Evolutionary conservation across 108 stramenopile species (phyloP).

Genomic region (Stephanodiscus triporus): DNA sequence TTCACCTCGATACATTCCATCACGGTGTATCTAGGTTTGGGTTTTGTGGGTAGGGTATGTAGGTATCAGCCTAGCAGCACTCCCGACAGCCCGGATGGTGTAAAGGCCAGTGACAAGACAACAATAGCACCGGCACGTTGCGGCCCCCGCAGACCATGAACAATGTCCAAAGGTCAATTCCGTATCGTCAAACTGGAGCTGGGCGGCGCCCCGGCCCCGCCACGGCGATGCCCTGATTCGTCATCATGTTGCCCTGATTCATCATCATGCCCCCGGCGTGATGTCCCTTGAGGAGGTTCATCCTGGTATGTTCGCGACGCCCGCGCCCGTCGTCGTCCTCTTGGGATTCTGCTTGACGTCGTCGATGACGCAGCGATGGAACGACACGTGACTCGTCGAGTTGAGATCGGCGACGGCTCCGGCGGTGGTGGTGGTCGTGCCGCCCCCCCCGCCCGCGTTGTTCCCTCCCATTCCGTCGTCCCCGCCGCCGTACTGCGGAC

Average conservation of each 20-base stretch:
- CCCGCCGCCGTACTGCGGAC: not conserved
- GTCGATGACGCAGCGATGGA: constrained; percentile 73
- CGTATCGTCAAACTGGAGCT: constrained; percentile 37
- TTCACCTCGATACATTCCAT: no score
- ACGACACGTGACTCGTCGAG: constrained; percentile 67
- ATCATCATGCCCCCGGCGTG: constrained; percentile 10
- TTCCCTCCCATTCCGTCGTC: constrained; percentile 1
- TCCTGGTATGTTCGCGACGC: constrained; percentile 38
- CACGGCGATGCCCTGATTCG: not conserved
- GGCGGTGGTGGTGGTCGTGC: constrained; percentile 20
- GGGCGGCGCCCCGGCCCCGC: not conserved
- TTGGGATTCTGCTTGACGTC: constrained; percentile 43
- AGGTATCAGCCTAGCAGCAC: no score
- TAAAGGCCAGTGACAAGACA: no score
- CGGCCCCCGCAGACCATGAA: no score
- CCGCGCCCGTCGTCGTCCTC: constrained; percentile 41
- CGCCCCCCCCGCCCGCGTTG: not conserved
- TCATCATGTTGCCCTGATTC: constrained; percentile 11
- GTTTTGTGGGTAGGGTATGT: no score
- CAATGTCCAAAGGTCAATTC: constrained; percentile 18
- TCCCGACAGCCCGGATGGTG: no score
- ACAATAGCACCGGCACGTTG: no score
- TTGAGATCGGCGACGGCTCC: constrained; percentile 82
- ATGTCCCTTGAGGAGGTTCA: constrained; percentile 32
- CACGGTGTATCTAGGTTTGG: no score